phyloP scores from a whole-genome alignment of 208 protist species.

The Wallacemonas sp. region DNA sequence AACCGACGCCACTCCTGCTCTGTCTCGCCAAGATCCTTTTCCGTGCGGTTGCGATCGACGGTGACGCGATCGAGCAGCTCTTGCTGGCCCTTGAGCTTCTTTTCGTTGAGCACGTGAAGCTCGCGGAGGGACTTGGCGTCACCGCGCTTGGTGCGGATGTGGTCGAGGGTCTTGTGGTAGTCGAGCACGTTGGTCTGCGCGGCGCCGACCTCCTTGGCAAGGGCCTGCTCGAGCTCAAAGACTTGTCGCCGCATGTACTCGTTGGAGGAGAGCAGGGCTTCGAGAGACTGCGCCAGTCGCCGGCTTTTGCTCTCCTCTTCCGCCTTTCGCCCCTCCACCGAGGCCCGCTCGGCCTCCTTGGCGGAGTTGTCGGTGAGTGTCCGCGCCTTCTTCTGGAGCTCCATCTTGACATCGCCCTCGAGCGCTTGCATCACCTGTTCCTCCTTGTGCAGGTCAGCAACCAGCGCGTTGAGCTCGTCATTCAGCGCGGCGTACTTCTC shows the following conservation, averaged over 20 bases:
- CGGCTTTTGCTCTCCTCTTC: conserved; percentile 87
- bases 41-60: conserved; percentile 95
- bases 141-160: conserved; percentile 87
- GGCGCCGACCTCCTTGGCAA: conserved; percentile 75
- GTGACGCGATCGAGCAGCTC: conserved; percentile 96
- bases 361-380: conserved; percentile 71
- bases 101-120: conserved; percentile 84
- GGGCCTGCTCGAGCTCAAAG: conserved; percentile 92
- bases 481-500: conserved; percentile 50
- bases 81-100: conserved; percentile 97
- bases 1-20: conserved; percentile 95
- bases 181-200: conserved; percentile 74
- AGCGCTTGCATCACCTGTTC: conserved; percentile 69
- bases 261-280: conserved; percentile 84
- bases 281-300: conserved; percentile 90
- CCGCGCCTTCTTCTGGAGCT: conserved; percentile 68
- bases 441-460: conserved; percentile 54
- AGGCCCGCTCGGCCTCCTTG: conserved; percentile 45
- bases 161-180: conserved; percentile 94
- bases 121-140: conserved; percentile 90
- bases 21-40: conserved; percentile 96
- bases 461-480: conserved; percentile 52
- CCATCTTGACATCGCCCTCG: conserved; percentile 57
- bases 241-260: conserved; percentile 90
- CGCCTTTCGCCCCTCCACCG: conserved; percentile 78